Evolutionary conservation across 2,329 filamentous ascomycete species (phyloP).

Genomic region (Plenodomus biglobosus): DNA sequence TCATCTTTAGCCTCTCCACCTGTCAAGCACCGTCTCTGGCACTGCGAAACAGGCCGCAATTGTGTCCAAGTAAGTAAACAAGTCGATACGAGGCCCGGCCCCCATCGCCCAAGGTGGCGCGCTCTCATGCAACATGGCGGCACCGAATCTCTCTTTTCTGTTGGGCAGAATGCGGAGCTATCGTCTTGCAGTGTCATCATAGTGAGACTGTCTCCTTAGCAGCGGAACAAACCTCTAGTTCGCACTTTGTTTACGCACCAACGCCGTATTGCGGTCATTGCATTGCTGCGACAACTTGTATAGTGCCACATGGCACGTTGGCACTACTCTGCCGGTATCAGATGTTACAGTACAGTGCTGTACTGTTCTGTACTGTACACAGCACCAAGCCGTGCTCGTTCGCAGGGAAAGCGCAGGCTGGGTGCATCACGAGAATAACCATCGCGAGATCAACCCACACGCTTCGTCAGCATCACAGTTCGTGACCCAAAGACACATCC

Average conservation of each 20-base stretch:
- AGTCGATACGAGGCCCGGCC: neutral
- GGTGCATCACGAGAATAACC: constrained; percentile 5
- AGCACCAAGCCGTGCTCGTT: neutral
- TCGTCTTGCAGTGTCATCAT: neutral
- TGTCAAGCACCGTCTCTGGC: neutral
- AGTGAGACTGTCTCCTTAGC: neutral
- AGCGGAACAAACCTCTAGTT: neutral
- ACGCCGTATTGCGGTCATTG: neutral
- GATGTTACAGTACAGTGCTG: neutral
- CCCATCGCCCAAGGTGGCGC: neutral
- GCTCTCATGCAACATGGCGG: neutral
- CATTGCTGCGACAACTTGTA: neutral
- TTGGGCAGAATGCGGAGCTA: neutral
- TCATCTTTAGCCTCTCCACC: neutral
- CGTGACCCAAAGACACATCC: constrained; percentile 1
- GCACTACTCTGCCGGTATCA: too few species aligned
- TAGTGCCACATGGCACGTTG: neutral
- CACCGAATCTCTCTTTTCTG: neutral
- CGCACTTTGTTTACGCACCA: neutral
- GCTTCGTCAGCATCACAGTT: constrained; percentile 13
- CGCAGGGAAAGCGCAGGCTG: neutral
- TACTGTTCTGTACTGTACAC: too few species aligned
- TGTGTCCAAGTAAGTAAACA: neutral
- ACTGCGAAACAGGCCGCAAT: neutral
- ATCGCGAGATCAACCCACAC: constrained; percentile 3